These are phyloP conservation scores for Gloeopeniophorella convolvens DNA, from an alignment of 768 basidiomycete genomes.

Conservation along the genomic window DNA sequence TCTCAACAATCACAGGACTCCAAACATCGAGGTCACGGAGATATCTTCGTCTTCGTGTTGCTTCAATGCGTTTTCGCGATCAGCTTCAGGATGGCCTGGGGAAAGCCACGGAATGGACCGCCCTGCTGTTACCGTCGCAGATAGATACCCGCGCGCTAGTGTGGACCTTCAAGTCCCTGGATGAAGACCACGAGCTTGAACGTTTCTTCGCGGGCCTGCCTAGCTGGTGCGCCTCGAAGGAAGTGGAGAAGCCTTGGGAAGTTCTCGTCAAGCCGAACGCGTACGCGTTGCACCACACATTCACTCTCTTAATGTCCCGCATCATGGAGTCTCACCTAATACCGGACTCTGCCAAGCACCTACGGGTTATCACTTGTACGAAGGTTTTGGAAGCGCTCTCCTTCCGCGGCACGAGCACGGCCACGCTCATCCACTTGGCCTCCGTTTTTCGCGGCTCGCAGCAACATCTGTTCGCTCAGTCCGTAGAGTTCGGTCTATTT, in stretches of 20 bases:
- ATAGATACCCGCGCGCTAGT: not conserved
- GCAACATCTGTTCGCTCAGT: too few relatives aligned
- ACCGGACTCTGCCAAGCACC: not conserved
- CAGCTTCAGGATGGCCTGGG: not conserved
- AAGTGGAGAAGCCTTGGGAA: not conserved
- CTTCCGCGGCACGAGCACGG: too few relatives aligned
- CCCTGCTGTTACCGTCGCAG: not conserved
- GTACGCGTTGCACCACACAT: not conserved
- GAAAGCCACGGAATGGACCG: not conserved
- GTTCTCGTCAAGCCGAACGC: not conserved
- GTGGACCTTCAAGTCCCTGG: not conserved
- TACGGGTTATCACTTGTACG: not conserved
- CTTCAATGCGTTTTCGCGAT: not conserved
- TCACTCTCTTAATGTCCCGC: not conserved
- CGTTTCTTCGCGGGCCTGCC: not conserved
- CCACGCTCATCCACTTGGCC: too few relatives aligned
- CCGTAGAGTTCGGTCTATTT: too few relatives aligned
- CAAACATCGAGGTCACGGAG: too few relatives aligned
- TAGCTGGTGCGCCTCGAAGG: not conserved
- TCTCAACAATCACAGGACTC: too few relatives aligned
- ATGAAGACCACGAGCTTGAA: slow-evolving; percentile 1
- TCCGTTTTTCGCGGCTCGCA: too few relatives aligned
- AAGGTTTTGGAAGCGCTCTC: not conserved
- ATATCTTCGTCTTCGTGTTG: too few relatives aligned
- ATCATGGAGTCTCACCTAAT: not conserved